Evolutionary conservation across 495 filamentous ascomycete species (phyloP).

Genomic region (Annulohypoxylon moriforme): DNA sequence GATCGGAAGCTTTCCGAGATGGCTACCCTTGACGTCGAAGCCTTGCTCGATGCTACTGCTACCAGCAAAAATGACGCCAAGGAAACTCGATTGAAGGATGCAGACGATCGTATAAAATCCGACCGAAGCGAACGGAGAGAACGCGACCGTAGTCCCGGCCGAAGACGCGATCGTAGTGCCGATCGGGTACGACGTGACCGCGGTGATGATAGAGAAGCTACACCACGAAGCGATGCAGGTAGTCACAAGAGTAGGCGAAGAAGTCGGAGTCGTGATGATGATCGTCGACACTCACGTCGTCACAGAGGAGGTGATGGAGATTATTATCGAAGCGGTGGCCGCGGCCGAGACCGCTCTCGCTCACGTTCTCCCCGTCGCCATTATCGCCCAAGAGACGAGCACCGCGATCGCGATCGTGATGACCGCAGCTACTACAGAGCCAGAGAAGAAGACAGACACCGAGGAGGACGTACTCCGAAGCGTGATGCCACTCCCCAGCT

Average conservation of each 20-base stretch:
- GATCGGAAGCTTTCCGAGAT: constrained; percentile 61
- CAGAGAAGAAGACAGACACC: constrained; percentile 62
- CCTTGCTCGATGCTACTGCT: constrained; percentile 90
- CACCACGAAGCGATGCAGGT: constrained; percentile 80
- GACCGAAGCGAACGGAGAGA: constrained; percentile 51
- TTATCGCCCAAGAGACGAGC: constrained; percentile 77
- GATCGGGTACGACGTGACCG: constrained; percentile 58
- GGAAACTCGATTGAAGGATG: constrained; percentile 51
- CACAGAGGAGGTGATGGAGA: constrained; percentile 78
- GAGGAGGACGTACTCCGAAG: constrained; percentile 63
- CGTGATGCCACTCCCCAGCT: constrained; percentile 68
- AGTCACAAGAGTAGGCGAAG: constrained; percentile 86
- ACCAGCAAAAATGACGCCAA: constrained; percentile 63
- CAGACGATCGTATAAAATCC: constrained; percentile 45
- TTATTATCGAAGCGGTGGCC: constrained; percentile 74
- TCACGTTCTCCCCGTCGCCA: constrained; percentile 83
- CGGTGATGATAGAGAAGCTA: constrained; percentile 66
- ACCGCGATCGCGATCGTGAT: constrained; percentile 64
- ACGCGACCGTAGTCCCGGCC: constrained; percentile 64
- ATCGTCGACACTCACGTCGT: constrained; percentile 81
- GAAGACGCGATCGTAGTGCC: constrained; percentile 74
- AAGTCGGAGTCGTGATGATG: constrained; percentile 83
- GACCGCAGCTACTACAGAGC: constrained; percentile 62
- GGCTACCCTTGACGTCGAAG: constrained; percentile 94
- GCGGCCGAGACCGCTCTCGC: constrained; percentile 71